A percentile compares a stretch with the other conserved stretches of the same genome.
phyloP scores from a whole-genome alignment of 2,329 filamentous ascomycete species.

The Aspergillus puulaauensis region DNA sequence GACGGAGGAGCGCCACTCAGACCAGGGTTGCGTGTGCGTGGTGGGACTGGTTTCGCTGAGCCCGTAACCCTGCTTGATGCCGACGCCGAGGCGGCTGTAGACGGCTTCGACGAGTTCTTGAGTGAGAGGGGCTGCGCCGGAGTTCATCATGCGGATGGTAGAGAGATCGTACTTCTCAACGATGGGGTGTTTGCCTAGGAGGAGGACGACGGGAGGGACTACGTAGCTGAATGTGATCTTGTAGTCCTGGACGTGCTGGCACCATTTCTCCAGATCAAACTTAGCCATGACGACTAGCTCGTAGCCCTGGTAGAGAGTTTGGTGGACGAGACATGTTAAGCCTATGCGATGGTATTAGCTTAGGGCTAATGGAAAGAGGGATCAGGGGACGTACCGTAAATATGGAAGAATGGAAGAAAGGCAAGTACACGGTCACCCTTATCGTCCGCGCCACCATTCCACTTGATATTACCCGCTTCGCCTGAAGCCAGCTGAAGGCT shows the following conservation, averaged over 20 bases:
- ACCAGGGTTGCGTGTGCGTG: slow-evolving; percentile 71
- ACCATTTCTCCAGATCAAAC: slow-evolving; percentile 81
- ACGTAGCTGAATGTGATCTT: slow-evolving; percentile 77
- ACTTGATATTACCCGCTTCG: slow-evolving; percentile 58
- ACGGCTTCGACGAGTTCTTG: slow-evolving; percentile 75
- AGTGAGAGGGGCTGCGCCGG: slow-evolving; percentile 81
- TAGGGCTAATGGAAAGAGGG: background rate
- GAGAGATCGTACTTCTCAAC: slow-evolving; percentile 80
- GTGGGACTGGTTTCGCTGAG: slow-evolving; percentile 83
- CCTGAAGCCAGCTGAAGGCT: slow-evolving; percentile 54
- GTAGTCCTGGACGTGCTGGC: slow-evolving; percentile 71
- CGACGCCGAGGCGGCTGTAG: slow-evolving; percentile 70
- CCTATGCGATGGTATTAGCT: slow-evolving; percentile 43
- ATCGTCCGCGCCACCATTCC: slow-evolving; percentile 59
- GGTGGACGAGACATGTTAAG: slow-evolving; percentile 70
- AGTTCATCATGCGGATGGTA: slow-evolving; percentile 79
- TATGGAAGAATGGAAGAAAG: slow-evolving; percentile 86
- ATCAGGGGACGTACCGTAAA: slow-evolving; percentile 63
- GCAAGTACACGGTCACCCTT: slow-evolving; percentile 72
- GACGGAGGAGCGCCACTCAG: slow-evolving; percentile 72
- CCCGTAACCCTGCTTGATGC: slow-evolving; percentile 91
- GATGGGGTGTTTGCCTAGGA: slow-evolving; percentile 74
- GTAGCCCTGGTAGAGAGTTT: slow-evolving; percentile 64
- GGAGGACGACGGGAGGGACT: slow-evolving; percentile 79
- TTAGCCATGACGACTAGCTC: slow-evolving; percentile 70